These are phyloP conservation scores for Cyphellophora attinorum DNA, from an alignment of 2,329 filamentous ascomycete species.

Conservation along the genomic window DNA sequence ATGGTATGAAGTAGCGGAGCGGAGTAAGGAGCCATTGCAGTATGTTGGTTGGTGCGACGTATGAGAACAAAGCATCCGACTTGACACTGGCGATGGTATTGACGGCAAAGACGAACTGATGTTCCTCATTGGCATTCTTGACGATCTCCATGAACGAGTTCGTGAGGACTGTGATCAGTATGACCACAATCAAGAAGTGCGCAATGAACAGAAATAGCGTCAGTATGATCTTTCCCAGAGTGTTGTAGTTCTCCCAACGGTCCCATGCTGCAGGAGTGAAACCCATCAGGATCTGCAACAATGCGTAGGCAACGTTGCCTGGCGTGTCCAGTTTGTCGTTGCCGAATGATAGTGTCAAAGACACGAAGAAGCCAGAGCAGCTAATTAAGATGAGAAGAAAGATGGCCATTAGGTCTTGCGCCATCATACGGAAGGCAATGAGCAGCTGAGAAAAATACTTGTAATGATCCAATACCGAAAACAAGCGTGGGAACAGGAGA, in stretches of 20 bases:
- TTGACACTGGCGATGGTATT: constrained; percentile 98
- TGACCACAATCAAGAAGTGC: constrained; percentile 90
- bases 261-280: constrained; percentile 95
- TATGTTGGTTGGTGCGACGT: constrained; percentile 83
- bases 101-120: constrained; percentile 85
- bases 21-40: constrained; percentile 84
- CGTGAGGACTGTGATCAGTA: constrained; percentile 88
- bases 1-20: constrained; percentile 67
- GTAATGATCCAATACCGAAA: constrained; percentile 89
- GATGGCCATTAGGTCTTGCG: constrained; percentile 75
- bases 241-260: constrained; percentile 71
- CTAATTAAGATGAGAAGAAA: constrained; percentile 75
- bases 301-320: constrained; percentile 69
- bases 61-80: constrained; percentile 92
- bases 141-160: constrained; percentile 95
- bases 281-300: constrained; percentile 92
- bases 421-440: constrained; percentile 91
- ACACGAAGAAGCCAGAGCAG: constrained; percentile 92
- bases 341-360: constrained; percentile 73
- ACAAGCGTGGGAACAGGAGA: constrained; percentile 78
- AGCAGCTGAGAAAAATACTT: constrained; percentile 91
- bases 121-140: constrained; percentile 86
- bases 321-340: constrained; percentile 58
- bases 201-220: constrained; percentile 84
- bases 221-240: constrained; percentile 65